phyloP scores from a whole-genome alignment of 2,329 filamentous ascomycete species.

The Hortaea werneckii region DNA sequence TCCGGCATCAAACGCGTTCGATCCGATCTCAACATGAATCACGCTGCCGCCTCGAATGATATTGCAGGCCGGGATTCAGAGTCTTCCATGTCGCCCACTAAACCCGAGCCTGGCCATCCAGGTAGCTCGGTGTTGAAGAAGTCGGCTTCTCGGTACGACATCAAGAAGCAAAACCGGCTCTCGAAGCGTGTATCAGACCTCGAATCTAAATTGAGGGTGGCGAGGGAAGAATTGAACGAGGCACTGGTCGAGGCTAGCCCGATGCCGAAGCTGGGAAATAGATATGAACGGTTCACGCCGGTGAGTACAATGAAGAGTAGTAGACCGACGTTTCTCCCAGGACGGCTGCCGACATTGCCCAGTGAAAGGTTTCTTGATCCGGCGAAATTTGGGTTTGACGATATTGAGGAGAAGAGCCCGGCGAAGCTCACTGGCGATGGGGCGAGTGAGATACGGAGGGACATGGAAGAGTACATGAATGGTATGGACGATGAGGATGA shows the following conservation, averaged over 20 bases:
- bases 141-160: conserved; percentile 45
- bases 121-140: conserved; percentile 29
- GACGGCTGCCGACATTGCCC: conserved; percentile 27
- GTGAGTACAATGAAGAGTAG: conserved; percentile 14
- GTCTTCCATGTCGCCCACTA: conserved; percentile 25
- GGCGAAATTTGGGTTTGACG: conserved; percentile 12
- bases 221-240: conserved; percentile 44
- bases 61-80: conserved; percentile 26
- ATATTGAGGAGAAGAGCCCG: conserved; percentile 3
- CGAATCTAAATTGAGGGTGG: conserved; percentile 47
- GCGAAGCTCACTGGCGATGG: background rate
- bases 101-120: conserved; percentile 10
- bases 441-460: too few relatives aligned
- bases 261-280: conserved; percentile 26
- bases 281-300: conserved; percentile 28
- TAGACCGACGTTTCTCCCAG: conserved; percentile 25
- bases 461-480: too few relatives aligned
- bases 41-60: background rate
- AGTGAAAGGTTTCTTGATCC: conserved; percentile 29
- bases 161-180: conserved; percentile 47
- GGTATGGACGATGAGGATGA: background rate
- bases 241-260: conserved; percentile 35
- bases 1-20: conserved; percentile 23
- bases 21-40: conserved; percentile 22
- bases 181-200: conserved; percentile 51